phyloP scores from a whole-genome alignment of 1,139 yeast species.

The Nakaseomyces nivariensis region DNA sequence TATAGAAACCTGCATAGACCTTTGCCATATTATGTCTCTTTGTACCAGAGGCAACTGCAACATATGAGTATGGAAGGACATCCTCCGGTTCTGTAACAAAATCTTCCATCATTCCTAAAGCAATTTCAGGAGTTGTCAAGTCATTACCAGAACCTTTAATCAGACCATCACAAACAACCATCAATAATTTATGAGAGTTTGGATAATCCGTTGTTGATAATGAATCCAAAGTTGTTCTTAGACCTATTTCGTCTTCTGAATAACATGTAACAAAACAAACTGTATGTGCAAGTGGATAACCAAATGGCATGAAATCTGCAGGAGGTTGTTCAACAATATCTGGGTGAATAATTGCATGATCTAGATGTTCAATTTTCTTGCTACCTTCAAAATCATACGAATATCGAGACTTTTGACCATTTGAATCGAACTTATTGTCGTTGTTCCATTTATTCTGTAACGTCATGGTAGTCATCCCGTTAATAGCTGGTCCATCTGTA shows the following conservation, averaged over 20 bases:
- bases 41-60: conserved; percentile 87
- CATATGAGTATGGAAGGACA: conserved; percentile 74
- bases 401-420: conserved; percentile 8
- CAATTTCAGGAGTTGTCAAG: conserved; percentile 78
- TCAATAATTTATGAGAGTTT: conserved; percentile 78
- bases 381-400: conserved; percentile 3
- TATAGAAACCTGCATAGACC: conserved; percentile 83
- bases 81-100: conserved; percentile 61
- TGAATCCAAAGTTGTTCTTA: conserved; percentile 83
- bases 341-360: conserved; percentile 63
- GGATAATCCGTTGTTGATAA: conserved; percentile 90
- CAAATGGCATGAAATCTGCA: conserved; percentile 75
- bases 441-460: conserved; percentile 24
- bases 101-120: conserved; percentile 79
- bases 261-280: conserved; percentile 85
- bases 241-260: conserved; percentile 81
- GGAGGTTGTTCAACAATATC: conserved; percentile 83
- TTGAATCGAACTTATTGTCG: conserved; percentile 4
- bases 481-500: neutral
- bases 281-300: conserved; percentile 77
- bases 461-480: conserved; percentile 31
- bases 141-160: conserved; percentile 92
- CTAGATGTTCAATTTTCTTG: conserved; percentile 38
- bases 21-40: conserved; percentile 98
- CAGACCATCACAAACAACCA: conserved; percentile 86